Base-by-base conservation (phyloP, 805 yeast species). In the Candida arabinofermentans region DNA sequence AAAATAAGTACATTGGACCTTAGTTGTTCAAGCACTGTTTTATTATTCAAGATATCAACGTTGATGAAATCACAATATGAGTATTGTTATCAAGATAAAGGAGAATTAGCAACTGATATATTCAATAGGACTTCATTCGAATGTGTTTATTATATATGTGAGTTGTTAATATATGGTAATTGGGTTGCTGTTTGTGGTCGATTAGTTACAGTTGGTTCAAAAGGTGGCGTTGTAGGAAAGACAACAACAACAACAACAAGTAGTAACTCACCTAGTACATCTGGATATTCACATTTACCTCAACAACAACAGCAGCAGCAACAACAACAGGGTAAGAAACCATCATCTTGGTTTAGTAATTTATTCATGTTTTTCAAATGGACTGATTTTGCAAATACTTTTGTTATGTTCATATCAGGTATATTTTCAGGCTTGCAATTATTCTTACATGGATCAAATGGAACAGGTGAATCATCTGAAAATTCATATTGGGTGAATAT, bases 1-100 rank as follows among this genome's bases (percentile, higher is more conserved):
- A 75, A 74, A 30, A 24, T 80, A 8, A 77, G 85, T 5, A 77
- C 83, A n/a, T 49, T 80, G 17, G 65, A 78, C 40, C 73, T 72
- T 42, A 77, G 87, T 12, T 61, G 75, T 1, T 67, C 74, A 8
- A 67, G 75, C 39, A 79, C 87, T 1, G 72, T 75, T 1, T 60
- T 77, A 10, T 58, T 86, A 14, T 54, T 63, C 2, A 66, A 66
- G 42, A 56, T 79, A 24, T 75, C 81, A 13, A 49, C 57, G 1
- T 66, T 70, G 2, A 68, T 86, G 34, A 50, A 66, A 19, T 27
- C 39, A 0, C 88, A 85, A 54, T 83, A 79, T 53, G 57, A 56
- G 7, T 47, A 53, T 1, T 79, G 83, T 47, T 69, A 72, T 40
- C 77, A 83, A 40, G 83, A 82, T 55, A 64, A 77, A 12, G 50